These are phyloP conservation scores for Theobroma cacao DNA, from an alignment of 345 rosid species.

Conservation along the genomic window DNA sequence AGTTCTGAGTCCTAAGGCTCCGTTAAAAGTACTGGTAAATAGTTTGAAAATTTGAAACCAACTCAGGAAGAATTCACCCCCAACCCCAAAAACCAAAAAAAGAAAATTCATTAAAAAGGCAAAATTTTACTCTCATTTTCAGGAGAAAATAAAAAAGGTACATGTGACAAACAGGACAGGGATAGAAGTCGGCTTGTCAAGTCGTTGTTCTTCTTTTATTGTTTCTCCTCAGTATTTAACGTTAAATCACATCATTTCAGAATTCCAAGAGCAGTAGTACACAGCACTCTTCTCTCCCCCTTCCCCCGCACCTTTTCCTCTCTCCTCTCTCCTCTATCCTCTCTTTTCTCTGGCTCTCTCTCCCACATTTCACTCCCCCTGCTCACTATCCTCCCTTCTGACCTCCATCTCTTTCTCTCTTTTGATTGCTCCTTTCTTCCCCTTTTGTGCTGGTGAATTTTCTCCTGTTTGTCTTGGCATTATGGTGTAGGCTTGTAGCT, in stretches of 20 bases:
- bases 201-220: constrained; percentile 44
- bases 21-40: not conserved
- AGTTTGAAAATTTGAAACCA: no score
- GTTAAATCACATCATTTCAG: constrained; percentile 61
- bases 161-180: constrained; percentile 19
- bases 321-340: not conserved
- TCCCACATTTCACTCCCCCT: not conserved
- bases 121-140: not conserved
- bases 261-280: not conserved
- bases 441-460: not conserved
- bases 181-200: constrained; percentile 49
- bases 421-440: not conserved
- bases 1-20: not conserved
- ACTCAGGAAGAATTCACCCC: no score
- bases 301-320: not conserved
- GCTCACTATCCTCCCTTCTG: not conserved
- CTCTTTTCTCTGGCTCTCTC: not conserved
- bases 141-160: not conserved
- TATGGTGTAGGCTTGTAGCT: not conserved
- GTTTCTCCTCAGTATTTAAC: constrained; percentile 36
- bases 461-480: constrained; percentile 8
- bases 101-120: no score
- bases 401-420: not conserved
- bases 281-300: not conserved
- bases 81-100: no score